Evolutionary conservation across 2,329 filamentous ascomycete genomes (phyloP), one percentile per base, ranked within the genome.

Genomic region (Fusarium heterosporum): DNA sequence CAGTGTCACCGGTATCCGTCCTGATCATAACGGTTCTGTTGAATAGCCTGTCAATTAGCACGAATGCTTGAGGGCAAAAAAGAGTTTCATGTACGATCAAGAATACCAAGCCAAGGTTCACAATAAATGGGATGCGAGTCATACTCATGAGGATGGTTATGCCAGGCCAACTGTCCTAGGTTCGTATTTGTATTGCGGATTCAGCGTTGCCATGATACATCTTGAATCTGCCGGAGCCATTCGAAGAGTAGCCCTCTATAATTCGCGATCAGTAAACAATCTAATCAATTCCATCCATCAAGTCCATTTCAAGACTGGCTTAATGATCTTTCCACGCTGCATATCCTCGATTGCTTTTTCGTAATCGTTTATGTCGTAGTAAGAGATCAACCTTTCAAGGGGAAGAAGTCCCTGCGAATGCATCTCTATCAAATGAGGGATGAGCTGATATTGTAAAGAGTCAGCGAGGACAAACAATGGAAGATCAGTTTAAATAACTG

Each of bases 361-460:
- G 4, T 60, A 32, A 2, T 60, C 55, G 0, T 38, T n/a, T 1
- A 62, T 48, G 4, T 62, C 28, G 17, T 62, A 62, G 6, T 45
- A 43, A 3, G 26, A 30, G 8, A 62, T 48, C 5, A 62, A 4
- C 11, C 22, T 49, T 11, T 62, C 59, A 2, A 62, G n/a, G 9
- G 59, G 59, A 0, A 62, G 9, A 8, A 43, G 30, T 1, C 59
- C 43, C 0, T 34, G 52, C 1, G 50, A 48, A 28, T 62, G 59
- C 59, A 62, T 56, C 0, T 28, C 3, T 22, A 62, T 62, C 8
- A 62, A 22, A 8, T 57, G 22, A 2, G 59, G 57, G 3, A 62
- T 62, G 5, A 62, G 39, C 59, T 62, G 4, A 4, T 13, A 12
- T 40, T 4, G 1, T 2, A 8, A 4, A 1, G 0, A 0, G 40